Evolutionary conservation across 495 filamentous ascomycete species (phyloP).

Genomic region (Lepraria neglecta): DNA sequence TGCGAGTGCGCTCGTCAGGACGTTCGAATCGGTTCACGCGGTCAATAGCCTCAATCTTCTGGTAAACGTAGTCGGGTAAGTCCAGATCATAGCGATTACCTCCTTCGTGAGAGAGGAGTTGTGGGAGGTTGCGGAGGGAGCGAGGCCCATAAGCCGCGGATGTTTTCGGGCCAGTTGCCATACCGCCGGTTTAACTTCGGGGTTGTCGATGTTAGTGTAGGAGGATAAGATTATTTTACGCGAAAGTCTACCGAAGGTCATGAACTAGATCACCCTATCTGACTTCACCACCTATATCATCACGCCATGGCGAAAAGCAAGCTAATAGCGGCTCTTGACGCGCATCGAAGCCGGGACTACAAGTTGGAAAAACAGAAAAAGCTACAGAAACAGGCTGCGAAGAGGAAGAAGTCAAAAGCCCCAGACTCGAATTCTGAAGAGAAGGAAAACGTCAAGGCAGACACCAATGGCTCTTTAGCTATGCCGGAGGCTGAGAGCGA

Average conservation of each 20-base stretch:
- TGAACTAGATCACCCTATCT: not conserved
- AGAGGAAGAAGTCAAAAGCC: slow-evolving; percentile 42
- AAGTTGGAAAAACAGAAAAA: slow-evolving; percentile 62
- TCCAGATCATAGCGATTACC: too few relatives aligned
- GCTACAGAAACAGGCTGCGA: slow-evolving; percentile 46
- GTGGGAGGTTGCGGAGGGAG: too few relatives aligned
- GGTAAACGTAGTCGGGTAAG: too few relatives aligned
- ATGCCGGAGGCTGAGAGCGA: slow-evolving; percentile 24
- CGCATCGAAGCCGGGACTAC: slow-evolving; percentile 61
- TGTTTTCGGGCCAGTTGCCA: too few relatives aligned
- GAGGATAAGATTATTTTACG: not conserved
- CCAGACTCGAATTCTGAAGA: slow-evolving; percentile 30
- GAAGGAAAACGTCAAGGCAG: slow-evolving; percentile 25
- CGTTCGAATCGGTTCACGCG: too few relatives aligned
- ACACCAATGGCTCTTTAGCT: slow-evolving; percentile 12
- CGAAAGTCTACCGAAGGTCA: not conserved
- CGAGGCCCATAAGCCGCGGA: too few relatives aligned
- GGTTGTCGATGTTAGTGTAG: not conserved
- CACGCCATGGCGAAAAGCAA: slow-evolving; percentile 57
- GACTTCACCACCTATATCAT: not conserved
- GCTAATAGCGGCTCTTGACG: slow-evolving; percentile 57
- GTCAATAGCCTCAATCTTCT: too few relatives aligned
- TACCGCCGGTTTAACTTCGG: too few relatives aligned
- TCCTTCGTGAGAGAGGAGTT: too few relatives aligned
- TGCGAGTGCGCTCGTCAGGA: too few relatives aligned